Evolutionary conservation across 106 monocot species (phyloP), one percentile per base, ranked within the genome.

Genomic region (Dendrobium officinale): DNA sequence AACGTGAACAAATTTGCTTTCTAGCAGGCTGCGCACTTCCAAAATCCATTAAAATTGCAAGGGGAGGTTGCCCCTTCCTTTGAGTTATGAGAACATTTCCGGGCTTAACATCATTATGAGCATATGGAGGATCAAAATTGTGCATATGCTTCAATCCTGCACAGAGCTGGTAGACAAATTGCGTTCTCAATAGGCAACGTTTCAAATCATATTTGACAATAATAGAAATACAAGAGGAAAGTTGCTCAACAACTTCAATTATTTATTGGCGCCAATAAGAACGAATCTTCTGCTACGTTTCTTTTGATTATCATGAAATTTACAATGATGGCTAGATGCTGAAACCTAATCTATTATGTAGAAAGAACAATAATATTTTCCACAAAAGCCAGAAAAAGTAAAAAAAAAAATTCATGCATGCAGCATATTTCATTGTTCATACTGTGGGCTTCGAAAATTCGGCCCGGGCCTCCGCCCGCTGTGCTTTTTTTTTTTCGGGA

Each of bases 31-130:
- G 83, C 44, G 95, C 82, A 80, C 99, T 99, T 80, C 99, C 99
- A 85, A 99, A 99, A 84, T 99, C 99, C 99, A 99, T 99, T 74
- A 99, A 74, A 83, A 95, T 99, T 48, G 95, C 93, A 82, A 95
- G 51, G 79, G 99, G 91, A 51, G 92, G 79, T 68, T 93, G 90
- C 56, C 89, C 91, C 80, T 91, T 93, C 72, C 78, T 86, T 27
- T 90, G 88, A 24, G 95, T 90, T 56, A 99, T 81, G 77, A 99
- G 88, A 67, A 99, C 88, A 86, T 99, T 99, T 72, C 99, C 99
- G 85, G 99, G 93, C 81, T 91, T 93, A 18, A 99, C 91, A 85
- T 99, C 95, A 84, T 95, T 99, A 86, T 95, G 99, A 73, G 99
- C 93, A 86, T 99, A 95, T 72, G 99, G 93, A 67, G 99, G 99